Percentiles rank a stretch among this genome's conserved stretches.
phyloP scores from a whole-genome alignment of 75 land plant genomes.

The Cupressus sempervirens region DNA sequence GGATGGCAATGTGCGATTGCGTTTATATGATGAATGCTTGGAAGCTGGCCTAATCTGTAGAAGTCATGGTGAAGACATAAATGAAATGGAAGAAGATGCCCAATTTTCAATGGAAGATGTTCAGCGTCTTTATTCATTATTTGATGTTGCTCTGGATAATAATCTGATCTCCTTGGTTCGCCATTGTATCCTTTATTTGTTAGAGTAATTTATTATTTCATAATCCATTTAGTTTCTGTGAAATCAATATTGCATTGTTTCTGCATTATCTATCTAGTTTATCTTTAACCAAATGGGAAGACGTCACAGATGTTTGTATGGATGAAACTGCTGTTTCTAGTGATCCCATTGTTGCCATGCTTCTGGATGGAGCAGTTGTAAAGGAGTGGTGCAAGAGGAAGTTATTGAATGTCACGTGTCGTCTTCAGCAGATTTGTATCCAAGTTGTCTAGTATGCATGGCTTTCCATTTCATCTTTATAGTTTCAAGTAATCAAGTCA shows the following conservation, averaged over 20 bases:
- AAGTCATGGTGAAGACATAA: constrained; percentile 36
- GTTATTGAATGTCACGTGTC: constrained; percentile 35
- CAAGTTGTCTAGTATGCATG: constrained; percentile 9
- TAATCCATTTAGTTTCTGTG: constrained; percentile 4
- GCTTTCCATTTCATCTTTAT: background rate
- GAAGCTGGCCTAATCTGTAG: constrained; percentile 81
- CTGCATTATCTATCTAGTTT: background rate
- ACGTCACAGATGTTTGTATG: constrained; percentile 96
- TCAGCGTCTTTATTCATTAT: constrained; percentile 76
- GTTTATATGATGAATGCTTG: constrained; percentile 76
- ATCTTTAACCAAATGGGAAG: constrained; percentile 52
- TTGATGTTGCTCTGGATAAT: constrained; percentile 87
- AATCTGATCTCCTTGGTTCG: constrained; percentile 76
- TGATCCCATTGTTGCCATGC: constrained; percentile 80
- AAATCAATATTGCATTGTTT: background rate
- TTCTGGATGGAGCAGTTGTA: constrained; percentile 90
- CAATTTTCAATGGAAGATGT: constrained; percentile 50
- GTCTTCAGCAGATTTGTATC: constrained; percentile 73
- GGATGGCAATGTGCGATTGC: constrained; percentile 32
- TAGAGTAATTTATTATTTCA: background rate
- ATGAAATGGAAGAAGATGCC: constrained; percentile 34
- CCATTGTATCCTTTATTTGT: constrained; percentile 75
- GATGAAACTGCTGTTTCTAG: constrained; percentile 96
- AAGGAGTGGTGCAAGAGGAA: constrained; percentile 91
- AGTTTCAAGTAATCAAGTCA: background rate